phyloP scores from a whole-genome alignment of 352 stramenopile species.

The Phytophthora quininea region DNA sequence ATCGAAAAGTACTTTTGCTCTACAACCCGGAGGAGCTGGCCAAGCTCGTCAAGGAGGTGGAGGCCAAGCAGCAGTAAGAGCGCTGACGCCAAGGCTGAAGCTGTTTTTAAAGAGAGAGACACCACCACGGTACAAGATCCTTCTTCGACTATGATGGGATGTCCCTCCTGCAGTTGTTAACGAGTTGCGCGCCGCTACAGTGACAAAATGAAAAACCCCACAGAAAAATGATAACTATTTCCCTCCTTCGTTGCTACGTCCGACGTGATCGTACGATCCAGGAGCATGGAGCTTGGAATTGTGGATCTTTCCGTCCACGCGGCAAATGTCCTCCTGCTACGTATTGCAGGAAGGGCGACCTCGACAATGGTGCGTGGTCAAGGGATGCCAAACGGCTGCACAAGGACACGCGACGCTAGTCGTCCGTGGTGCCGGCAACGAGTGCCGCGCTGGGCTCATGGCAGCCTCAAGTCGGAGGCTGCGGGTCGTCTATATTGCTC shows the following conservation, averaged over 20 bases:
- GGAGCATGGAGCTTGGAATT: too few relatives aligned
- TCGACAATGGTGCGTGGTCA: neutral
- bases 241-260: conserved; percentile 12
- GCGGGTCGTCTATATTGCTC: conserved; percentile 37
- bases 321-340: too few relatives aligned
- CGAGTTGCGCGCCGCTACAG: neutral
- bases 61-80: conserved; percentile 78
- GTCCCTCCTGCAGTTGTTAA: neutral
- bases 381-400: neutral
- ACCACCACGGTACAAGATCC: neutral
- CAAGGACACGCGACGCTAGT: conserved; percentile 6
- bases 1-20: conserved; percentile 92
- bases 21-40: conserved; percentile 89
- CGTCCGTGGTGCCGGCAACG: neutral
- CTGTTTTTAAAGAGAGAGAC: too few relatives aligned
- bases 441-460: neutral
- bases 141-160: too few relatives aligned
- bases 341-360: too few relatives aligned
- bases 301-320: too few relatives aligned
- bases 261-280: neutral
- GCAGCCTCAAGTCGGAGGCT: conserved; percentile 2
- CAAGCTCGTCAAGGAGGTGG: conserved; percentile 83
- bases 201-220: conserved; percentile 20
- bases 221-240: conserved; percentile 42
- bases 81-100: too few relatives aligned